A percentile compares a stretch with the other conserved stretches of the same genome.
Conservation (phyloP, 2,329 filamentous ascomycete species). For the Penicillium expansum region DNA sequence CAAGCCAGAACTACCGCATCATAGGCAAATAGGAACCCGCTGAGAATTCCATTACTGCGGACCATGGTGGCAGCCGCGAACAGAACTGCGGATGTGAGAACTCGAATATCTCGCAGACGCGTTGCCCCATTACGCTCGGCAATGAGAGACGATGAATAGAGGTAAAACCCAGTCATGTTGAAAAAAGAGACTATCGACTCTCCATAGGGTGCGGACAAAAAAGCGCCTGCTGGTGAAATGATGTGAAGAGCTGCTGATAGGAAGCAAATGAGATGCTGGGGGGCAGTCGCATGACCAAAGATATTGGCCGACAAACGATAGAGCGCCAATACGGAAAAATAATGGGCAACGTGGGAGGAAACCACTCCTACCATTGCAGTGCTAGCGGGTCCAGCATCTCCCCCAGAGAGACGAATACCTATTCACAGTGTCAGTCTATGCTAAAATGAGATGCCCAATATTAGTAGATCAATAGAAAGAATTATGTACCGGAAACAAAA, state of each 20-base stretch:
- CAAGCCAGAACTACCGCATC: slow-evolving; percentile 51
- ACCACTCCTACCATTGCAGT: slow-evolving; percentile 57
- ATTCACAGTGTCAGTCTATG: slow-evolving; percentile 1
- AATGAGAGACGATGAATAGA: slow-evolving; percentile 57
- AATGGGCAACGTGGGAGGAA: slow-evolving; percentile 72
- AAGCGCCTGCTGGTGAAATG: slow-evolving; percentile 81
- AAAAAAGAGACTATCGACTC: slow-evolving; percentile 78
- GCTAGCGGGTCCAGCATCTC: slow-evolving; percentile 20
- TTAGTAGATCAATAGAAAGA: background rate
- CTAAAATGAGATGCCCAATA: background rate
- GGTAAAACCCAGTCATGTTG: slow-evolving; percentile 68
- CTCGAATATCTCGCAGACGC: slow-evolving; percentile 44
- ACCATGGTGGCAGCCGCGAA: slow-evolving; percentile 73
- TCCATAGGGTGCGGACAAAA: slow-evolving; percentile 80
- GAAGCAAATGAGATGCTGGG: slow-evolving; percentile 47
- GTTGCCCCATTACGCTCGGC: slow-evolving; percentile 30
- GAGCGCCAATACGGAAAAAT: slow-evolving; percentile 70
- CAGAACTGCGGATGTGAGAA: slow-evolving; percentile 62
- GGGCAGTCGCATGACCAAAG: slow-evolving; percentile 40
- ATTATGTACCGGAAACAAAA: slow-evolving; percentile 34
- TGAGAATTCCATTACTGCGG: slow-evolving; percentile 83
- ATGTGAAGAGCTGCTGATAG: slow-evolving; percentile 72
- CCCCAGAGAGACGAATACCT: slow-evolving; percentile 27
- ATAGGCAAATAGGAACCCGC: slow-evolving; percentile 70
- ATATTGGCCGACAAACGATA: slow-evolving; percentile 63